phyloP scores from a whole-genome alignment of 2,329 filamentous ascomycete species.

The Pseudogymnoascus sp. region DNA sequence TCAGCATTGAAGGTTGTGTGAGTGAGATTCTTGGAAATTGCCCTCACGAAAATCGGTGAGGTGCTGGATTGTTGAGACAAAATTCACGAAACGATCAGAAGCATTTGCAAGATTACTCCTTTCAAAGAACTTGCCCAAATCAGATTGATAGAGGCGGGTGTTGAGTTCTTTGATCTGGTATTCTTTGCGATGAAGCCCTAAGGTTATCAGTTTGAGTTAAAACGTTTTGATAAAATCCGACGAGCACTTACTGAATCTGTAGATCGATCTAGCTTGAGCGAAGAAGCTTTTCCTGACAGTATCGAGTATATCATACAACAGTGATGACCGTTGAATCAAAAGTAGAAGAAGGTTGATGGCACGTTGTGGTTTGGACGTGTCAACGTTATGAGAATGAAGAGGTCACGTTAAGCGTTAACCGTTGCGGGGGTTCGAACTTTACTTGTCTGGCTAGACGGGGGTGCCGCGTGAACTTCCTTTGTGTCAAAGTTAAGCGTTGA shows the following conservation, averaged over 20 bases:
- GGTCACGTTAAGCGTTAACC: background rate
- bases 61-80: background rate
- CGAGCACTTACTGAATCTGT: background rate
- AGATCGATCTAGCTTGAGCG: background rate
- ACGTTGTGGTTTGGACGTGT: background rate
- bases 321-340: background rate
- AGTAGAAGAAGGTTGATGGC: background rate
- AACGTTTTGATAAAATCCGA: background rate
- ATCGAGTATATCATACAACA: background rate
- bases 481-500: background rate
- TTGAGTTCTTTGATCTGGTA: background rate
- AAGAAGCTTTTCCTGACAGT: background rate
- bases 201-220: background rate
- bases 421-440: background rate
- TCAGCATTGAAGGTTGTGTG: background rate
- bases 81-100: background rate
- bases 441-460: background rate
- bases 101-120: background rate
- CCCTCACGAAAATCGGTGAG: background rate
- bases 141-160: background rate
- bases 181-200: background rate
- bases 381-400: background rate
- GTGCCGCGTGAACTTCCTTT: background rate
- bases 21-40: background rate
- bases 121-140: constrained; percentile 1